Evolutionary conservation across 1,284 basidiomycete species (phyloP), one percentile per base, ranked within the genome.

Genomic region (Ceratobasidium papillatum): DNA sequence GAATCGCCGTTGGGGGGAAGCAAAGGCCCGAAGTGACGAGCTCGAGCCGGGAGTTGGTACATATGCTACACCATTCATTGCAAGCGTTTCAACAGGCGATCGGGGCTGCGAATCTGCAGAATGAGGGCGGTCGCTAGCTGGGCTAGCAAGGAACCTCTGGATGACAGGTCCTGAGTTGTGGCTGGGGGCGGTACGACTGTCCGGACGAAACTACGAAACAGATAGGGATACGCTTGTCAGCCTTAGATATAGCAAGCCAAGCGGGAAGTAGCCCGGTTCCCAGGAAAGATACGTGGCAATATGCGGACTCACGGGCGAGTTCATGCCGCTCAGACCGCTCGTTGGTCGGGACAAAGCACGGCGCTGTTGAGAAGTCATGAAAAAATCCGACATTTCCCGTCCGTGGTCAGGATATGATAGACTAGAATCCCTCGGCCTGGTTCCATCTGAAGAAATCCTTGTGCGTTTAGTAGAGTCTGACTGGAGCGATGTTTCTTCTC

Each of bases 221-320:
- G 58, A 47, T 47, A 64, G 56, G 45, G 30, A 61, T 34, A 52
- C 52, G 19, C 43, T 14, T 38, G 69, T 72, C 69, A 72, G 69
- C 69, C 11, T 62, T 32, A 58, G 45, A 36, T 72, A 61, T 72
- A 72, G 38, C 38, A 56, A 19, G 34, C 58, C 69, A 72, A 34
- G 54, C 34, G 43, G 54, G 69, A 51, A 34, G 38, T 59, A 30
- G 38, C 30, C 45, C 30, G 69, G 69, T 52, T 58, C 32, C 41
- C 36, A 32, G 38, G 56, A 56, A 51, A 72, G 69, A 72, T 72
- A 72, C 69, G 69, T 72, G 69, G 69, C 69, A 72, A 62, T 72
- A 72, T 72, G 69, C 69, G 69, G 69, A 72, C 69, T 72, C 58
- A 72, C 69, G n/a, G 58, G 69, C 56, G 69, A 72, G 58, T 72